Percentiles rank a stretch among this genome's conserved stretches.
These are phyloP conservation scores for Cardamine occulta DNA, from an alignment of 345 rosid genomes.

Conservation along the genomic window DNA sequence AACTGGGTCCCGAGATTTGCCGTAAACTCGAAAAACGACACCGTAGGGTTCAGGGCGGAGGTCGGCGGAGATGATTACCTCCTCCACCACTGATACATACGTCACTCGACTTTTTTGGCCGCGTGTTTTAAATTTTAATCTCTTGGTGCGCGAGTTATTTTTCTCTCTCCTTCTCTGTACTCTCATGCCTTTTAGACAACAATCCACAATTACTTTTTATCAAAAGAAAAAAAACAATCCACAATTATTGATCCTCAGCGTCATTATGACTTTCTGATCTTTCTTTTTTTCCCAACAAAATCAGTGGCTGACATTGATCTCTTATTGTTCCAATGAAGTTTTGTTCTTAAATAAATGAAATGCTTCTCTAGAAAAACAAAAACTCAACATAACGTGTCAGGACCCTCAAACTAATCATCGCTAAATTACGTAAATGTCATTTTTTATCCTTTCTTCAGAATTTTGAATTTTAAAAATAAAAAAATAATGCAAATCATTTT, in stretches of 20 bases:
- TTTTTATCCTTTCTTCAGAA: neutral
- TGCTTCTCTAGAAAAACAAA: neutral
- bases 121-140: neutral
- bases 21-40: conserved; percentile 34
- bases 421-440: neutral
- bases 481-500: neutral
- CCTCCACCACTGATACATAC: conserved; percentile 27
- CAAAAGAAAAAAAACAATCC: neutral
- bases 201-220: conserved; percentile 19
- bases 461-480: neutral
- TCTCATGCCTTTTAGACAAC: conserved; percentile 1
- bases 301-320: conserved; percentile 25
- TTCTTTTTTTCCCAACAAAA: neutral
- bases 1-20: conserved; percentile 16
- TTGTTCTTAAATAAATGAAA: neutral
- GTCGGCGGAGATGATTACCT: conserved; percentile 42
- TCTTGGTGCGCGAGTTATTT: conserved; percentile 10
- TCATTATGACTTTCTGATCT: conserved; percentile 22
- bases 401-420: neutral
- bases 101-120: conserved; percentile 26
- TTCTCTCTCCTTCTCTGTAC: conserved; percentile 9
- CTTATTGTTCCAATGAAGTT: neutral
- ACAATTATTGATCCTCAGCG: conserved; percentile 27
- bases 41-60: conserved; percentile 33
- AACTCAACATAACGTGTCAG: conserved; percentile 6